Evolutionary conservation across 179 eudicot genomes (phyloP).

Genomic region (Pouteria campechiana): DNA sequence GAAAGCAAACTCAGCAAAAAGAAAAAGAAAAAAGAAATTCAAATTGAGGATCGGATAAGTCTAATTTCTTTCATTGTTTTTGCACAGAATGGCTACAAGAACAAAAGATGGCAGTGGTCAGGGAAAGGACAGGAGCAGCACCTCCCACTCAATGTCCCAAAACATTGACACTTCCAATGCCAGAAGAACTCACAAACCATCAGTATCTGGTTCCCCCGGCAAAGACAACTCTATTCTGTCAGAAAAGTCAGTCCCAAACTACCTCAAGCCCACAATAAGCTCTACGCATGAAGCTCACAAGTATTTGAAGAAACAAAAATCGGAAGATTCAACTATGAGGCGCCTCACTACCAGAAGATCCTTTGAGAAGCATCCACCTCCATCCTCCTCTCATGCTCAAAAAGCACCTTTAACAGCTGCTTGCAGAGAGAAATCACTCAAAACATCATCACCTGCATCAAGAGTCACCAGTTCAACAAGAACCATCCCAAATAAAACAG

Average conservation of each 20-base stretch:
- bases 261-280: constrained; percentile 34
- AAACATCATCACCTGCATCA: constrained; percentile 23
- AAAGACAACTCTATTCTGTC: background rate
- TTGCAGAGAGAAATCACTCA: constrained; percentile 5
- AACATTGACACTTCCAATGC: background rate
- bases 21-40: too few species aligned
- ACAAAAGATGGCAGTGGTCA: constrained; percentile 8
- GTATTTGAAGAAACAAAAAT: constrained; percentile 2
- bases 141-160: constrained; percentile 20
- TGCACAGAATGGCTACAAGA: constrained; percentile 26
- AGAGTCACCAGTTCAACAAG: constrained; percentile 6
- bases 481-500: constrained; percentile 2
- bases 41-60: too few species aligned
- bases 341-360: constrained; percentile 26
- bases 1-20: too few species aligned
- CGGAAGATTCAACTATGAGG: constrained; percentile 8
- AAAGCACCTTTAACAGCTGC: constrained; percentile 5
- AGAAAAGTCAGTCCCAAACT: constrained; percentile 22
- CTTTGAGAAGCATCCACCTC: constrained; percentile 29
- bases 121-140: constrained; percentile 25
- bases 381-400: constrained; percentile 15
- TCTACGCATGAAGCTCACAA: constrained; percentile 20
- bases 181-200: constrained; percentile 4
- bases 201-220: background rate
- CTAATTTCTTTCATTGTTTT: too few species aligned